phyloP scores from a whole-genome alignment of 768 basidiomycete genomes.

The Tricholomella constricta region DNA sequence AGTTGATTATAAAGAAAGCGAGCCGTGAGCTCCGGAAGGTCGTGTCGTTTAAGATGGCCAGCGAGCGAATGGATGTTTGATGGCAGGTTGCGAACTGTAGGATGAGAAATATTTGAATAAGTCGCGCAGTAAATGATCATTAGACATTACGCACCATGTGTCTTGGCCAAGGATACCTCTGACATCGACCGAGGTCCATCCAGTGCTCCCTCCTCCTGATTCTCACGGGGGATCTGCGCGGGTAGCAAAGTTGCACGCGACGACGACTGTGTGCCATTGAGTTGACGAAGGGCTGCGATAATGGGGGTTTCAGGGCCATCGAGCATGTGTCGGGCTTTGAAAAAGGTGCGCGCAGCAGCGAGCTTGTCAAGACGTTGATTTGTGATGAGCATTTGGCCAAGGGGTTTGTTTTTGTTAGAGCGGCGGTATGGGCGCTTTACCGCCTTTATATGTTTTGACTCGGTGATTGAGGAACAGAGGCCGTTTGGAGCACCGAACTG shows the following conservation, averaged over 20 bases:
- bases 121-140: not conserved
- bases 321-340: conserved; percentile 25
- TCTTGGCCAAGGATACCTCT: conserved; percentile 3
- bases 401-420: conserved; percentile 19
- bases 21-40: conserved; percentile 20
- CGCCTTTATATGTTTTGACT: conserved; percentile 16
- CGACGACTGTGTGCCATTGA: not conserved
- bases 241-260: not conserved
- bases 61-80: conserved; percentile 13
- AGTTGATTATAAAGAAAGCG: conserved; percentile 29
- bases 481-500: conserved; percentile 35
- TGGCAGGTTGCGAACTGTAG: not conserved
- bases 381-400: conserved; percentile 31
- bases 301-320: not conserved
- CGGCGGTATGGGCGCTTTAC: conserved; percentile 35
- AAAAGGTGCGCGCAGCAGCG: conserved; percentile 15
- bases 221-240: not conserved
- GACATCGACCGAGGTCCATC: conserved; percentile 3
- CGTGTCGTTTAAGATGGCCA: conserved; percentile 17
- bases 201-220: conserved; percentile 2
- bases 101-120: not conserved
- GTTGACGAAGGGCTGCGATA: not conserved
- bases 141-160: conserved; percentile 8
- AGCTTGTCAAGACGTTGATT: conserved; percentile 18
- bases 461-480: conserved; percentile 36